Evolutionary conservation across 768 basidiomycete species (phyloP).

Genomic region (Trametes coccinea): DNA sequence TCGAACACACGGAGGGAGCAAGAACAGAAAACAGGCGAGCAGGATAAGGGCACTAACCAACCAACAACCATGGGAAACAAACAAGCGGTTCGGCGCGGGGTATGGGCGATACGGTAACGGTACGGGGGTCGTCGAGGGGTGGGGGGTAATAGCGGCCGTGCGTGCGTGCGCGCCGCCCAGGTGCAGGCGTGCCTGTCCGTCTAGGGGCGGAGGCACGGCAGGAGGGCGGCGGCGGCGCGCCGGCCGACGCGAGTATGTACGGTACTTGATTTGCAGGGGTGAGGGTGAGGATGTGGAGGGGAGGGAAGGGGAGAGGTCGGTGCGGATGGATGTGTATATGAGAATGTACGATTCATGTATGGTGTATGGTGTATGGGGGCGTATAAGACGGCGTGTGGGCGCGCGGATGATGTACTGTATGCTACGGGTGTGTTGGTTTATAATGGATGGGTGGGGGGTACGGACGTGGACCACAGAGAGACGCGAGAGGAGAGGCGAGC

Average conservation of each 20-base stretch:
- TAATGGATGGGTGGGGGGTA: neutral
- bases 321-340: constrained; percentile 8
- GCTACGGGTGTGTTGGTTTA: constrained; percentile 11
- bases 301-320: neutral
- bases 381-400: neutral
- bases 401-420: constrained; percentile 14
- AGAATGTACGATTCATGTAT: constrained; percentile 7
- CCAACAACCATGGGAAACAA: constrained; percentile 15
- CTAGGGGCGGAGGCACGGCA: neutral
- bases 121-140: too few relatives aligned
- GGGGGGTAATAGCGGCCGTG: too few relatives aligned
- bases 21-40: neutral
- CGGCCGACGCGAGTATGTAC: constrained; percentile 19
- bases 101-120: constrained; percentile 2
- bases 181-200: neutral
- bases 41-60: constrained; percentile 3
- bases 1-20: neutral
- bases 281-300: neutral
- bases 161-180: too few relatives aligned
- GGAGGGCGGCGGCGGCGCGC: neutral
- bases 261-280: constrained; percentile 6
- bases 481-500: constrained; percentile 4
- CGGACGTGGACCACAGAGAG: neutral
- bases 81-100: constrained; percentile 18
- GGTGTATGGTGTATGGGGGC: constrained; percentile 1